Percentiles rank a stretch among this genome's conserved stretches.
Conservation (phyloP, 371 early-diverging fungal genomes). For the Dentiscutata heterogama region DNA sequence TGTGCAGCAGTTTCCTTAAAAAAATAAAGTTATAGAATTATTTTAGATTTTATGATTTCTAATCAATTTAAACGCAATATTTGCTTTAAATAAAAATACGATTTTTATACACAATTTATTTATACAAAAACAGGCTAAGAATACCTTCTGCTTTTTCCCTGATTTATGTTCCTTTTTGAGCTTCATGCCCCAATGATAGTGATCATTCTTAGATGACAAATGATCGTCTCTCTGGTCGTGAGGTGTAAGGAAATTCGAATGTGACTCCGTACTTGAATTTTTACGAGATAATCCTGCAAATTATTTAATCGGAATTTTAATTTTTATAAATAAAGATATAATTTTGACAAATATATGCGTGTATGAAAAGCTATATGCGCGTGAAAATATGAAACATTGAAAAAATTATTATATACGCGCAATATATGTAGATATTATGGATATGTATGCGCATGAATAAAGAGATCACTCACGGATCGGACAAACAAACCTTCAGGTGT, state of each 20-base stretch:
- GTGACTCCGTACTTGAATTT: constrained; percentile 38
- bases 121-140: too few species aligned
- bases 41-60: too few species aligned
- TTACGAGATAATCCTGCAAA: constrained; percentile 14
- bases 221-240: constrained; percentile 15
- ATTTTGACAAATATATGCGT: neutral
- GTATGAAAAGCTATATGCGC: neutral
- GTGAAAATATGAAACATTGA: neutral
- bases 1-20: constrained; percentile 25
- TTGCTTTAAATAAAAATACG: too few species aligned
- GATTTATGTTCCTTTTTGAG: constrained; percentile 22
- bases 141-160: constrained; percentile 17
- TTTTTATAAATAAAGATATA: neutral
- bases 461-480: neutral
- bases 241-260: constrained; percentile 20
- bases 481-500: constrained; percentile 42
- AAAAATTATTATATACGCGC: neutral
- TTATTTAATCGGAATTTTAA: neutral
- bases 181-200: neutral
- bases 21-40: constrained; percentile 41
- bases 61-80: too few species aligned
- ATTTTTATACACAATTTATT: too few species aligned
- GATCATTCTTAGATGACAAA: constrained; percentile 7
- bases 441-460: neutral
- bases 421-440: neutral